Conservation (phyloP, 345 rosid species). For the Acer saccharum region DNA sequence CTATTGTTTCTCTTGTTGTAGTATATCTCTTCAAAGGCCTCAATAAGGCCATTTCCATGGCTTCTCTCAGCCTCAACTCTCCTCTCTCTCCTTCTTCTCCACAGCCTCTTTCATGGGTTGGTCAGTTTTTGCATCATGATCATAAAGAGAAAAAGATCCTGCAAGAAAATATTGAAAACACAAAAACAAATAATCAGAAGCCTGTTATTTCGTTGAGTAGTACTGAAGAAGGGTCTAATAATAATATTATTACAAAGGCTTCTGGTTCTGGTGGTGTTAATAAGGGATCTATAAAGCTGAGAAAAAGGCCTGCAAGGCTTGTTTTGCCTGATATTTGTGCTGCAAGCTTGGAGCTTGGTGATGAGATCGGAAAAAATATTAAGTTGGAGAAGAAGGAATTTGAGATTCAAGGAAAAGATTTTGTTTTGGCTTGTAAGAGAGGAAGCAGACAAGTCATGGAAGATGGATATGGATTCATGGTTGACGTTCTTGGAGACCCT, state of each 20-base stretch:
- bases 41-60: conserved; percentile 23
- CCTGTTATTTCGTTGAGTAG: no score
- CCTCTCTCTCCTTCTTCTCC: conserved; percentile 20
- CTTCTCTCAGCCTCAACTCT: conserved; percentile 16
- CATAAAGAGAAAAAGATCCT: neutral
- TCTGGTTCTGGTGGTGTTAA: neutral
- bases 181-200: conserved; percentile 2
- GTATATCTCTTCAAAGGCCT: conserved; percentile 14
- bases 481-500: conserved; percentile 46
- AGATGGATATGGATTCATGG: conserved; percentile 41
- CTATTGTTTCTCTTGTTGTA: conserved; percentile 25
- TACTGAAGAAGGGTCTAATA: conserved; percentile 1
- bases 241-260: neutral
- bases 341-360: conserved; percentile 17
- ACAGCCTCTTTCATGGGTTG: conserved; percentile 15
- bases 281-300: conserved; percentile 13
- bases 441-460: conserved; percentile 56
- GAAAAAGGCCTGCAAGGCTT: conserved; percentile 48
- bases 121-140: conserved; percentile 12
- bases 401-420: conserved; percentile 43
- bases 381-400: conserved; percentile 33
- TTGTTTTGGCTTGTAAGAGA: conserved; percentile 41
- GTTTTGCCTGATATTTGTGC: conserved; percentile 35
- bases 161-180: conserved; percentile 6
- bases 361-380: neutral